A percentile compares a stretch with the other conserved stretches of the same genome.
phyloP scores from a whole-genome alignment of 1,284 basidiomycete genomes.

The Microbotryum silenes-acaulis region DNA sequence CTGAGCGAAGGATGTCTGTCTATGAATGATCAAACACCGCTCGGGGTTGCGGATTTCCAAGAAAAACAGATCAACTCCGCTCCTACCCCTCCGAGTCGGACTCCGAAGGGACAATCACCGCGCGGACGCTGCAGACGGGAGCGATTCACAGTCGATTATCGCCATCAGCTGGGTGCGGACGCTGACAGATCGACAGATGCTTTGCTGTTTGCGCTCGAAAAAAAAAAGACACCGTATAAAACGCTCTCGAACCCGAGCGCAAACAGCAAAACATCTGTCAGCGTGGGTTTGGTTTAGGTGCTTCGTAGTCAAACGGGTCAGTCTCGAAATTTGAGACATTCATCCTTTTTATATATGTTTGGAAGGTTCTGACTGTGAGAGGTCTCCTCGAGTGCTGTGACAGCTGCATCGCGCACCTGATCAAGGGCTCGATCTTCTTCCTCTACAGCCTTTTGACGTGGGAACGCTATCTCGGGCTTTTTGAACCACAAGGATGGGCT shows the following conservation, averaged over 20 bases:
- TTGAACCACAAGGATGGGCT: slow-evolving; percentile 83
- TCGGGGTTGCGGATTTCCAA: slow-evolving; percentile 31
- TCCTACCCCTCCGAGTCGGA: too few species aligned
- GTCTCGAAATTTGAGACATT: slow-evolving; percentile 18
- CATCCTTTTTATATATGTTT: slow-evolving; percentile 45
- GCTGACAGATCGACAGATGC: slow-evolving; percentile 4
- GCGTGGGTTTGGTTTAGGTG: neutral
- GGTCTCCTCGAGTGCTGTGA: slow-evolving; percentile 58
- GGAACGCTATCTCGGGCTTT: slow-evolving; percentile 83
- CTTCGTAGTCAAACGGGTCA: slow-evolving; percentile 39
- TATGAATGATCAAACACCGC: slow-evolving; percentile 31
- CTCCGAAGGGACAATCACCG: neutral
- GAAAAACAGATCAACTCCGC: too few species aligned
- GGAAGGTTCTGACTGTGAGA: slow-evolving; percentile 34
- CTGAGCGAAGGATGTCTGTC: slow-evolving; percentile 6
- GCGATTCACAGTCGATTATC: neutral
- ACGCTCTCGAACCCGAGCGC: too few species aligned
- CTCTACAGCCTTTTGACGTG: slow-evolving; percentile 78
- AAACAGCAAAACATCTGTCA: too few species aligned
- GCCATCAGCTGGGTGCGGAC: slow-evolving; percentile 3
- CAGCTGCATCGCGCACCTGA: slow-evolving; percentile 76
- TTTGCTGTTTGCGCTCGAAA: slow-evolving; percentile 14
- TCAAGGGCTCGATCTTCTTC: slow-evolving; percentile 52
- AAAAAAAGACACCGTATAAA: too few species aligned
- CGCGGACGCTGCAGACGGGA: slow-evolving; percentile 3